A percentile compares a stretch with the other conserved stretches of the same genome.
phyloP scores from a whole-genome alignment of 2,329 filamentous ascomycete species.

The Fusarium nurragi region DNA sequence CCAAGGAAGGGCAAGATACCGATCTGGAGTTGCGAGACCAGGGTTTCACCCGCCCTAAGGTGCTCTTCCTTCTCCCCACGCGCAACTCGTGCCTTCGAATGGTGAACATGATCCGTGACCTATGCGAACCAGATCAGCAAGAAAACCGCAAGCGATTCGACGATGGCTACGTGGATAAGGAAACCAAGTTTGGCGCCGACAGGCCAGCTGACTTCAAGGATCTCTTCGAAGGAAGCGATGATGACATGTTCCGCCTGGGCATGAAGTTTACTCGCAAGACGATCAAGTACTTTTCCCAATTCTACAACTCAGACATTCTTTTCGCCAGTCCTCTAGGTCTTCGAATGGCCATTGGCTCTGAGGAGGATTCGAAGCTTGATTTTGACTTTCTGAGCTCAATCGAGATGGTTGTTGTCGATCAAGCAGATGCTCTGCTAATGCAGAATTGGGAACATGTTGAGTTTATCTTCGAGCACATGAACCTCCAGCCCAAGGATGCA shows the following conservation, averaged over 20 bases:
- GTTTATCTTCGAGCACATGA: slow-evolving; percentile 90
- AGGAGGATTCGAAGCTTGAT: slow-evolving; percentile 72
- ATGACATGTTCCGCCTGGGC: slow-evolving; percentile 96
- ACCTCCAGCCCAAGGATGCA: slow-evolving; percentile 86
- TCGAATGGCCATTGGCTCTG: slow-evolving; percentile 87
- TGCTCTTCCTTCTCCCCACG: slow-evolving; percentile 89
- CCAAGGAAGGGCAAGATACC: slow-evolving; percentile 69
- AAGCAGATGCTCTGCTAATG: slow-evolving; percentile 93
- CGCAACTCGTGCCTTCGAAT: slow-evolving; percentile 84
- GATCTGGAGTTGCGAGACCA: slow-evolving; percentile 87
- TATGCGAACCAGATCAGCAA: slow-evolving; percentile 87
- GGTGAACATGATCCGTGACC: slow-evolving; percentile 77
- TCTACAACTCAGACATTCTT: slow-evolving; percentile 96
- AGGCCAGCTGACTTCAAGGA: slow-evolving; percentile 89
- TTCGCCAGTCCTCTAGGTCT: slow-evolving; percentile 90
- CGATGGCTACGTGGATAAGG: slow-evolving; percentile 78
- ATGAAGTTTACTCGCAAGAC: slow-evolving; percentile 97
- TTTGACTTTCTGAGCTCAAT: slow-evolving; percentile 94
- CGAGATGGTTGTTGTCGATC: slow-evolving; percentile 89
- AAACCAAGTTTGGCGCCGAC: slow-evolving; percentile 71
- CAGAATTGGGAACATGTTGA: slow-evolving; percentile 98
- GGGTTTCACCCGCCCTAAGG: slow-evolving; percentile 93
- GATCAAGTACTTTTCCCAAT: slow-evolving; percentile 92
- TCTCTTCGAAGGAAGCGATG: slow-evolving; percentile 92
- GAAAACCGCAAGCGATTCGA: slow-evolving; percentile 95